Conservation (phyloP, 495 filamentous ascomycete genomes). For the Penicillium atrosanguineum region DNA sequence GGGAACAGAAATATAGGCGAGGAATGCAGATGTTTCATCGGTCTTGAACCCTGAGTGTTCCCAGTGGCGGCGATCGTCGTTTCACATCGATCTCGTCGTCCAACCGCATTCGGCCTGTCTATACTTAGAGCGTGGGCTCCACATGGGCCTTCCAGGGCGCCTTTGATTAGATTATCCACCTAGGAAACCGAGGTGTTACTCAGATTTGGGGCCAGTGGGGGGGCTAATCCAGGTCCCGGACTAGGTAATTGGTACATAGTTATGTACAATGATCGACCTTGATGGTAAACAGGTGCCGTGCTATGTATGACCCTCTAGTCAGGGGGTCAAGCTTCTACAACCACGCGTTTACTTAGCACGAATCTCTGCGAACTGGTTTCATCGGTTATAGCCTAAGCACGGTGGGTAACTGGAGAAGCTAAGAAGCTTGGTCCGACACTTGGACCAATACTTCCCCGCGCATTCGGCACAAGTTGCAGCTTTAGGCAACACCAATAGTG, state of each 20-base stretch:
- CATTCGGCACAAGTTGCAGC: not conserved
- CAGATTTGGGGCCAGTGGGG: too few species aligned
- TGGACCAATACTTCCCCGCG: not conserved
- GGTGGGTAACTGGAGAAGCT: not conserved
- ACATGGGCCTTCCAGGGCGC: constrained; percentile 7
- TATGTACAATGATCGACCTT: too few species aligned
- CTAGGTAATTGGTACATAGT: too few species aligned
- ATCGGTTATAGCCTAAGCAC: not conserved
- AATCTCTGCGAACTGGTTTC: not conserved
- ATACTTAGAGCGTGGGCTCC: constrained; percentile 9
- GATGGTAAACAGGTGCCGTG: too few species aligned
- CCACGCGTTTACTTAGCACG: too few species aligned
- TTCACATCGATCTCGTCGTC: constrained; percentile 16
- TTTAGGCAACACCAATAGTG: not conserved
- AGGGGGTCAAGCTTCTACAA: not conserved
- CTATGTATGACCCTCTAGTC: too few species aligned
- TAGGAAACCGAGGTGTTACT: too few species aligned
- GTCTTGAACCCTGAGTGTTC: constrained; percentile 17
- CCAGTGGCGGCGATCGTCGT: constrained; percentile 20
- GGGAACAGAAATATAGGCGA: not conserved
- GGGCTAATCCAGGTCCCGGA: too few species aligned
- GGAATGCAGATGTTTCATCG: not conserved
- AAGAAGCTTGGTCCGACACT: not conserved
- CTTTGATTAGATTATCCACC: constrained; percentile 1
- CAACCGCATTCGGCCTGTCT: constrained; percentile 19